Evolutionary conservation across 2,329 filamentous ascomycete species (phyloP).

Genomic region (Talaromyces albobiverticillius): DNA sequence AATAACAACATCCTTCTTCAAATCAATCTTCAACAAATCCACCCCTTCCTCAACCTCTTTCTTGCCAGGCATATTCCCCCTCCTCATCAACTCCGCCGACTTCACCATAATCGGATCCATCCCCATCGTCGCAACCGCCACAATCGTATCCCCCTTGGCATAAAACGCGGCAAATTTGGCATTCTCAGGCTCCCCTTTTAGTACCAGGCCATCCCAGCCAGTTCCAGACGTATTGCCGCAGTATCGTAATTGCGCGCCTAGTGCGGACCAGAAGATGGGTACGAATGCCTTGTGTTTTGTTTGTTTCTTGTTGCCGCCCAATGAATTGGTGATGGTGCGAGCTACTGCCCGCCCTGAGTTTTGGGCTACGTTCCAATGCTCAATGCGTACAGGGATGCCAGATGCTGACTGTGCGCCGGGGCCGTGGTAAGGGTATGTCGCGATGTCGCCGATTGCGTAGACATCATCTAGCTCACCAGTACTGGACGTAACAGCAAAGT

Average conservation of each 20-base stretch:
- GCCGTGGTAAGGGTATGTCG: conserved; percentile 89
- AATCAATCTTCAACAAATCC: conserved; percentile 38
- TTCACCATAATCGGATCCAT: conserved; percentile 84
- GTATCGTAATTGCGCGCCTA: conserved; percentile 86
- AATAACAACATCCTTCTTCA: conserved; percentile 23
- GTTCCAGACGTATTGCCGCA: conserved; percentile 78
- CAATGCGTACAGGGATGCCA: conserved; percentile 73
- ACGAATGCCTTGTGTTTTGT: conserved; percentile 70
- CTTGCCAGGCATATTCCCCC: conserved; percentile 79
- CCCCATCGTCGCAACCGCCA: conserved; percentile 88
- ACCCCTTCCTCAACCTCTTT: conserved; percentile 62
- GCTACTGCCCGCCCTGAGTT: conserved; percentile 61
- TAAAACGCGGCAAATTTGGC: conserved; percentile 89
- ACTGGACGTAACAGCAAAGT: conserved; percentile 61
- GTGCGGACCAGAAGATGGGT: conserved; percentile 93
- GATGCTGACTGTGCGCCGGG: conserved; percentile 65
- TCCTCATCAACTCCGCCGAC: conserved; percentile 78
- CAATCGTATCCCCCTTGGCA: conserved; percentile 76
- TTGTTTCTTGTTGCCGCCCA: conserved; percentile 20
- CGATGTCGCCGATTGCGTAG: conserved; percentile 92
- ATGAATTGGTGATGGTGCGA: conserved; percentile 18
- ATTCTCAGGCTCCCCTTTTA: conserved; percentile 73
- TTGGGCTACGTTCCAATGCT: conserved; percentile 98
- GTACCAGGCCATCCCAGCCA: conserved; percentile 81
- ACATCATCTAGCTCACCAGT: conserved; percentile 62